Conservation (phyloP, 208 protist genomes). For the Acanthamoeba culbertsoni region DNA sequence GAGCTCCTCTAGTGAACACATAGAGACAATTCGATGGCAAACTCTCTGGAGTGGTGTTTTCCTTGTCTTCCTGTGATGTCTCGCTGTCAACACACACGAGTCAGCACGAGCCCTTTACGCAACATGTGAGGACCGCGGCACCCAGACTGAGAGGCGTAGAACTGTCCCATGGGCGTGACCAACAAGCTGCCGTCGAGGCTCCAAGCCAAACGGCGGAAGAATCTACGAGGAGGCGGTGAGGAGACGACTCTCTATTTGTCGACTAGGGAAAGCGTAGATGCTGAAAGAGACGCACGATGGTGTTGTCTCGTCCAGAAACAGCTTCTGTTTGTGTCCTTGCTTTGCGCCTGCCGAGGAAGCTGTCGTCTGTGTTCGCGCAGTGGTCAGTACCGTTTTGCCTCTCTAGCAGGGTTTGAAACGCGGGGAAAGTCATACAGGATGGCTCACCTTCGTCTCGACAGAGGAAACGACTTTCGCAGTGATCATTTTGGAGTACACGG, state of each 20-base stretch:
- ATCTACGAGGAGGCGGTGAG: not conserved
- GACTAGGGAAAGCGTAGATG: too few species aligned
- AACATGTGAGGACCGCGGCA: too few species aligned
- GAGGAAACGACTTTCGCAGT: constrained; percentile 1
- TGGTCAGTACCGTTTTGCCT: not conserved
- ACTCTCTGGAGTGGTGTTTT: not conserved
- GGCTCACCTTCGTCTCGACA: not conserved
- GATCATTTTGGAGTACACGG: not conserved
- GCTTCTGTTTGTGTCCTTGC: constrained; percentile 21
- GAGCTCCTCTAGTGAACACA: not conserved
- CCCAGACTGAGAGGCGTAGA: not conserved
- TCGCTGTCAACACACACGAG: not conserved
- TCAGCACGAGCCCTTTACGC: not conserved
- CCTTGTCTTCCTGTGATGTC: not conserved
- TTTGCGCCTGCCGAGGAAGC: not conserved
- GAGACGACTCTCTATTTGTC: not conserved
- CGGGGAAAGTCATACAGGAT: too few species aligned
- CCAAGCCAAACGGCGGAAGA: constrained; percentile 51
- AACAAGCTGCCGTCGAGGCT: constrained; percentile 20
- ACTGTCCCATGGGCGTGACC: constrained; percentile 37
- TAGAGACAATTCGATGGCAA: not conserved
- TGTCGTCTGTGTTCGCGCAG: not conserved
- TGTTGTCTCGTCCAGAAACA: constrained; percentile 8
- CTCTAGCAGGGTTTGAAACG: too few species aligned
- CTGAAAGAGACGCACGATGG: not conserved